Percentiles rank a stretch among this genome's conserved stretches.
phyloP scores from a whole-genome alignment of 2,329 filamentous ascomycete genomes.

The Fusarium stilboides region DNA sequence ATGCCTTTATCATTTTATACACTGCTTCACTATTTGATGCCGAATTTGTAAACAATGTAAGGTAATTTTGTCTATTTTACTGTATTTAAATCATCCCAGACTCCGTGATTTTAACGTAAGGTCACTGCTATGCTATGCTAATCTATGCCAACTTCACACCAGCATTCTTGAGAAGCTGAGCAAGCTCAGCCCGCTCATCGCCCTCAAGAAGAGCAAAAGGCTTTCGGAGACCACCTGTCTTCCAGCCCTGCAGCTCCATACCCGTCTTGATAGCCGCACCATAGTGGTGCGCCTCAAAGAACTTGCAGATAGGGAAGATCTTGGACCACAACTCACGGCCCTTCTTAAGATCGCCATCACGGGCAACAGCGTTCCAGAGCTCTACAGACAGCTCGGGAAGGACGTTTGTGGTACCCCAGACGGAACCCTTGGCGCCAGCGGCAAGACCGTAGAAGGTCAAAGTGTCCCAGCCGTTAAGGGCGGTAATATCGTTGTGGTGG shows the following conservation, averaged over 20 bases:
- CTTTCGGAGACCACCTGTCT: conserved; percentile 64
- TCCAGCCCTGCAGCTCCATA: conserved; percentile 62
- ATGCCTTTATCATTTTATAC: background rate
- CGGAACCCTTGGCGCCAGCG: conserved; percentile 64
- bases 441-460: conserved; percentile 67
- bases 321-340: conserved; percentile 64
- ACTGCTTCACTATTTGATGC: background rate
- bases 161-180: conserved; percentile 56
- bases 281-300: conserved; percentile 65
- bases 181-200: conserved; percentile 55
- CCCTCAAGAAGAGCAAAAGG: conserved; percentile 59
- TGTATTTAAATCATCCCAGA: conserved; percentile 18
- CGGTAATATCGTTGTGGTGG: conserved; percentile 57
- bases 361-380: conserved; percentile 61
- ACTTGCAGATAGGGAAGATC: conserved; percentile 66
- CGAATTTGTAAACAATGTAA: background rate
- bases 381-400: conserved; percentile 64
- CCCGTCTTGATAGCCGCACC: conserved; percentile 64
- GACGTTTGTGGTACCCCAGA: conserved; percentile 67
- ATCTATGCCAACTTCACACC: conserved; percentile 51
- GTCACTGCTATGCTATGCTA: background rate
- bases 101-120: background rate
- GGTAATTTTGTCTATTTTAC: conserved; percentile 11
- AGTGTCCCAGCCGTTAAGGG: conserved; percentile 69
- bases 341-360: conserved; percentile 57